These are phyloP conservation scores for Populus ilicifolia DNA, from an alignment of 345 rosid species.

Conservation along the genomic window DNA sequence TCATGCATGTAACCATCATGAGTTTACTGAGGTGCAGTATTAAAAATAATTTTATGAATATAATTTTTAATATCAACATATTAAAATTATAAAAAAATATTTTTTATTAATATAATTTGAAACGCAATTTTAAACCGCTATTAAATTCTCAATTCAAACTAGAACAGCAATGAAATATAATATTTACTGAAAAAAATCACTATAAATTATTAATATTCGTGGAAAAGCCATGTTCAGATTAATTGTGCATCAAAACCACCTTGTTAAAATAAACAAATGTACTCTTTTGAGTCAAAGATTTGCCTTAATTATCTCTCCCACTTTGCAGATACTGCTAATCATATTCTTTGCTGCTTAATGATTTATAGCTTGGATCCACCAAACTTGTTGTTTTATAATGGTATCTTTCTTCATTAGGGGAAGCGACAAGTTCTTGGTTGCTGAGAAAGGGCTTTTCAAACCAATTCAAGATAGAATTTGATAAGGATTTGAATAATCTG, in stretches of 20 bases:
- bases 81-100: too few relatives aligned
- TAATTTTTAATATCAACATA: too few relatives aligned
- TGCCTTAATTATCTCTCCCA: neutral
- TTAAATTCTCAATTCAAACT: too few relatives aligned
- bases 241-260: neutral
- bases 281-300: constrained; percentile 7
- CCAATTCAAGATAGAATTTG: neutral
- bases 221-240: neutral
- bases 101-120: too few relatives aligned
- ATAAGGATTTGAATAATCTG: too few relatives aligned
- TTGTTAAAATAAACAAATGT: neutral
- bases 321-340: constrained; percentile 10
- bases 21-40: too few relatives aligned
- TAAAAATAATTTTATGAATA: too few relatives aligned
- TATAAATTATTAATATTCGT: neutral
- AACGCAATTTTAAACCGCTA: too few relatives aligned
- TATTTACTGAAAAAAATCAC: too few relatives aligned
- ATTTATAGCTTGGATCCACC: neutral
- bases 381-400: too few relatives aligned
- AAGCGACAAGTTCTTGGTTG: neutral
- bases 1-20: too few relatives aligned
- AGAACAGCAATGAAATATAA: too few relatives aligned
- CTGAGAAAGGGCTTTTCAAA: neutral
- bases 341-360: neutral
- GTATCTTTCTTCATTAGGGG: neutral